phyloP scores from a whole-genome alignment of 2,329 filamentous ascomycete species.

The Macrophomina tecta region DNA sequence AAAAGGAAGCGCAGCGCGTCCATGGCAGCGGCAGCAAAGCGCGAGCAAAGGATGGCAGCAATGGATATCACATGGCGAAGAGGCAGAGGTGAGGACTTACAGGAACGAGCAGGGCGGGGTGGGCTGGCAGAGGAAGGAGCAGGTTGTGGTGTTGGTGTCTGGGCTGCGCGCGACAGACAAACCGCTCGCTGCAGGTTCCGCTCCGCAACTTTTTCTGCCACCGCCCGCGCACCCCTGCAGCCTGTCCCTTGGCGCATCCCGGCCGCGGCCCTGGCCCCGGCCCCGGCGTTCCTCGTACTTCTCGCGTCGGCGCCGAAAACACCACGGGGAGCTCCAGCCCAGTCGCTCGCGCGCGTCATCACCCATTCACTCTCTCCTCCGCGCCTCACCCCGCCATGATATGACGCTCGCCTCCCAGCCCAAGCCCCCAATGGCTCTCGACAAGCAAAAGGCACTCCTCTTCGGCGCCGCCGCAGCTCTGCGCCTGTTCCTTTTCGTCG shows the following conservation, averaged over 20 bases:
- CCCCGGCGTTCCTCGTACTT: too few species aligned
- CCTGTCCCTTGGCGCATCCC: neutral
- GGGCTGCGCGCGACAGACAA: neutral
- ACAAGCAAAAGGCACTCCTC: constrained; percentile 68
- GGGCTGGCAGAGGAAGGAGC: neutral
- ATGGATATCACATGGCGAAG: neutral
- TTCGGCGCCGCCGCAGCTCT: constrained; percentile 79
- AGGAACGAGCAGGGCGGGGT: neutral
- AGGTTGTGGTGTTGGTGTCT: neutral
- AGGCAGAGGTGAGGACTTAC: neutral
- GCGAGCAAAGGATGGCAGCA: neutral
- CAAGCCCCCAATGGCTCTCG: constrained; percentile 55
- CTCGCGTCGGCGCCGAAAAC: constrained; percentile 3
- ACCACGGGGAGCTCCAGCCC: constrained; percentile 17
- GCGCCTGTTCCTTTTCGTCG: constrained; percentile 77
- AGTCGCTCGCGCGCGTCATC: neutral
- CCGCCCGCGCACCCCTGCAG: neutral
- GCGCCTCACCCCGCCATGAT: constrained; percentile 7
- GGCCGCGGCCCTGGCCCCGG: neutral
- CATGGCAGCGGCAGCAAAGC: neutral
- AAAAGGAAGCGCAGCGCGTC: neutral
- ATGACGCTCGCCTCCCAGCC: constrained; percentile 13
- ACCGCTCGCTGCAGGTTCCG: neutral
- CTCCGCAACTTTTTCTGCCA: constrained; percentile 27
- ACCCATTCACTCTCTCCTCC: neutral